Percentiles rank a stretch among this genome's conserved stretches.
phyloP scores from a whole-genome alignment of 1,284 basidiomycete species.

The Sanghuangporus weigelae region DNA sequence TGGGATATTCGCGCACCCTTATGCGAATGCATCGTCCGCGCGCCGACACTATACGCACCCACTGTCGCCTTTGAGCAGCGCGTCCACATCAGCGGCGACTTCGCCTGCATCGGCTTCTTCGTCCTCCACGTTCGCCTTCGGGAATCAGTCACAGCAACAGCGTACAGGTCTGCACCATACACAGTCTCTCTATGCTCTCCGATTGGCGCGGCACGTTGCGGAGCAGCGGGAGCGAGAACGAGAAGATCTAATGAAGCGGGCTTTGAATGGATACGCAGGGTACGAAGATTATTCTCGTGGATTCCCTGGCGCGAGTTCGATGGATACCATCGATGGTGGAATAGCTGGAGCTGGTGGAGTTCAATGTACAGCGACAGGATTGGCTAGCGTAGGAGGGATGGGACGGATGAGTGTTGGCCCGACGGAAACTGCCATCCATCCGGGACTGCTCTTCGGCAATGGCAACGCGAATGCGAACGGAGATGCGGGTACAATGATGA shows the following conservation, averaged over 20 bases:
- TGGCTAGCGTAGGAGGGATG: not conserved
- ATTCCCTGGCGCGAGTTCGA: conserved; percentile 44
- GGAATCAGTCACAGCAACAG: not conserved
- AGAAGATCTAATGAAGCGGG: conserved; percentile 17
- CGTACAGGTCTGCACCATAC: not conserved
- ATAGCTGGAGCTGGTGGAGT: not conserved
- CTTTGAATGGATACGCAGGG: conserved; percentile 40
- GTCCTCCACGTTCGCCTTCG: not conserved
- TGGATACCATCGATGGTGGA: not conserved
- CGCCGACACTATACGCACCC: not conserved
- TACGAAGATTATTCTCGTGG: conserved; percentile 61
- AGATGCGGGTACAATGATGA: not conserved
- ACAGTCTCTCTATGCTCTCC: not conserved
- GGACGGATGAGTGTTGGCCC: not conserved
- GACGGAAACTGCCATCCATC: conserved; percentile 47
- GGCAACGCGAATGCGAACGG: conserved; percentile 1
- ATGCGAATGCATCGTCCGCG: not conserved
- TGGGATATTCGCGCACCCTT: conserved; percentile 3
- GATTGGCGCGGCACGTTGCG: not conserved
- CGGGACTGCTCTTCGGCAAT: conserved; percentile 43
- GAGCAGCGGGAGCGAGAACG: not conserved
- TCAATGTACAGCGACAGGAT: not conserved
- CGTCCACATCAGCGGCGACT: not conserved
- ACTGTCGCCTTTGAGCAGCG: not conserved
- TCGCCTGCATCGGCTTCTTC: not conserved